phyloP scores from a whole-genome alignment of 106 monocot genomes.

The Platanthera zijinensis region DNA sequence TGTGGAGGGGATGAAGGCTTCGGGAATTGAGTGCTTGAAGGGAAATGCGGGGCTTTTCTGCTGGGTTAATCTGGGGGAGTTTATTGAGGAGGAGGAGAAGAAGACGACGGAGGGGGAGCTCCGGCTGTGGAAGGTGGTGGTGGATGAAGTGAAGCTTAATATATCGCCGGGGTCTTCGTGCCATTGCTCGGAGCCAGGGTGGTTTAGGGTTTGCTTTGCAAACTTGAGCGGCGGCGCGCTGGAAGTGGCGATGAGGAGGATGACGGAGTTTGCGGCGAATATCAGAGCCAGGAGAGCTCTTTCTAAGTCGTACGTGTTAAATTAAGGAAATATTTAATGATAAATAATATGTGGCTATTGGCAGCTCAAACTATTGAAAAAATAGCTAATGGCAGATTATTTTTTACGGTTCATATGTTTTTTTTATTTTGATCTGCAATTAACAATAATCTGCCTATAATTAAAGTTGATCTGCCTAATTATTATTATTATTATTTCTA shows the following conservation, averaged over 20 bases:
- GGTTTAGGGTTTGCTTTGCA: slow-evolving; percentile 90
- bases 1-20: slow-evolving; percentile 26
- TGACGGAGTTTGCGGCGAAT: slow-evolving; percentile 33
- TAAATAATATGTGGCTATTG: too few species aligned
- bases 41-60: slow-evolving; percentile 78
- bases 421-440: too few species aligned
- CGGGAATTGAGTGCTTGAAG: slow-evolving; percentile 53
- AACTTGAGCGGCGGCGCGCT: slow-evolving; percentile 65
- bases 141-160: slow-evolving; percentile 58
- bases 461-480: too few species aligned
- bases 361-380: too few species aligned
- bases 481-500: too few species aligned
- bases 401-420: too few species aligned
- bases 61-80: slow-evolving; percentile 52
- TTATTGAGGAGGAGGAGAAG: slow-evolving; percentile 51
- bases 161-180: slow-evolving; percentile 79
- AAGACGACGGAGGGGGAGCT: slow-evolving; percentile 44
- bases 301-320: too few species aligned
- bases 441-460: too few species aligned
- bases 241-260: slow-evolving; percentile 46
- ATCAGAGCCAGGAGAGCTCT: slow-evolving; percentile 2
- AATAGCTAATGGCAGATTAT: too few species aligned
- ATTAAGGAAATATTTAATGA: too few species aligned
- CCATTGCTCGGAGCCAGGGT: slow-evolving; percentile 73
- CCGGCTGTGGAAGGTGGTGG: slow-evolving; percentile 37